Percentiles rank a stretch among this genome's conserved stretches.
Conservation (phyloP, 2,329 filamentous ascomycete genomes). For the Parascedosporium putredinis region DNA sequence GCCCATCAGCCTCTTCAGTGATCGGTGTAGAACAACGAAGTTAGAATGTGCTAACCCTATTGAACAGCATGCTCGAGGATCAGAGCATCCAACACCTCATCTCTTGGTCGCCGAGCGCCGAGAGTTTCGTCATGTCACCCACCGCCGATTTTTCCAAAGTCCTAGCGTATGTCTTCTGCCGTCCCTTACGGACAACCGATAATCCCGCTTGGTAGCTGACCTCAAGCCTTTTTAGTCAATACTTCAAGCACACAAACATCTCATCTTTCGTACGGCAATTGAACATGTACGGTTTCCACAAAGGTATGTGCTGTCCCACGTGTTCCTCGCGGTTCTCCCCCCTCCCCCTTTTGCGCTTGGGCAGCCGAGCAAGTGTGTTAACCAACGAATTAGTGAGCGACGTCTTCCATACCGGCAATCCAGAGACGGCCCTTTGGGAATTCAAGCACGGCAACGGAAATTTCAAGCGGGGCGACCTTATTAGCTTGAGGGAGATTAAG, state of each 20-base stretch:
- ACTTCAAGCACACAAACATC: constrained; percentile 99
- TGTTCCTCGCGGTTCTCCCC: constrained; percentile 2
- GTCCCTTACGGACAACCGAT: too few species aligned
- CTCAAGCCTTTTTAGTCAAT: constrained; percentile 56
- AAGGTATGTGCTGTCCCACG: constrained; percentile 61
- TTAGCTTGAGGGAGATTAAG: constrained; percentile 89
- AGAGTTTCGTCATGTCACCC: constrained; percentile 98
- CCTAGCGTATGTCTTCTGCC: constrained; percentile 67
- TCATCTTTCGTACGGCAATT: constrained; percentile 96
- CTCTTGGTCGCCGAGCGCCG: constrained; percentile 85
- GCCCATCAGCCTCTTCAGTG: background rate
- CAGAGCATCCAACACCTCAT: constrained; percentile 88
- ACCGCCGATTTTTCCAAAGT: constrained; percentile 98
- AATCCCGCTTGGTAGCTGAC: too few species aligned
- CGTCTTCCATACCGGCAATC: constrained; percentile 90
- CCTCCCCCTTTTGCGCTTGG: background rate
- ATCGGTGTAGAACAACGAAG: background rate
- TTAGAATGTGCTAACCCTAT: constrained; percentile 16
- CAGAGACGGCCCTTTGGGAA: constrained; percentile 92
- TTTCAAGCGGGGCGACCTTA: constrained; percentile 89
- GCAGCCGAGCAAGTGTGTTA: background rate
- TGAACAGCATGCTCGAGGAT: constrained; percentile 97
- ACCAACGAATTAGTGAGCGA: constrained; percentile 63
- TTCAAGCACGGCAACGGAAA: constrained; percentile 97
- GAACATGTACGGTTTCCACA: constrained; percentile 99